Conservation (phyloP, 106 monocot genomes). For the Xerophyta viscosa region DNA sequence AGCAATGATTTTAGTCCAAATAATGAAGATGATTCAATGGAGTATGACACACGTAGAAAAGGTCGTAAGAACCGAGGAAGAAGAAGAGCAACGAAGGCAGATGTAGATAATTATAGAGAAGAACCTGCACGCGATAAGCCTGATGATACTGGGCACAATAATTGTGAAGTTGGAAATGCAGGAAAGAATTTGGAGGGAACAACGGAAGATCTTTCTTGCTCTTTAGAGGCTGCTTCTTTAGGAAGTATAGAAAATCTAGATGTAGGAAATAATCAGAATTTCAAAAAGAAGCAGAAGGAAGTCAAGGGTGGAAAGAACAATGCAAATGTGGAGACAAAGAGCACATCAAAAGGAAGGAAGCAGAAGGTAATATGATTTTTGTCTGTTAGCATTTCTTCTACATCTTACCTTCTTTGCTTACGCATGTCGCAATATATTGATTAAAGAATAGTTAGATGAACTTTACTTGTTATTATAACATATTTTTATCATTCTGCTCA, state of each 20-base stretch:
- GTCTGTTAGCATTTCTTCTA: too few relatives aligned
- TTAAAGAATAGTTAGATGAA: too few relatives aligned
- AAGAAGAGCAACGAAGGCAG: conserved; percentile 15
- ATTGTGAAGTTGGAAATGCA: conserved; percentile 9
- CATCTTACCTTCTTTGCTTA: too few relatives aligned
- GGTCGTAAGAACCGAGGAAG: conserved; percentile 20
- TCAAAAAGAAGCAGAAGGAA: conserved; percentile 32
- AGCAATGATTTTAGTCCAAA: neutral
- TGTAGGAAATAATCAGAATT: conserved; percentile 23
- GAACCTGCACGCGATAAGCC: conserved; percentile 8
- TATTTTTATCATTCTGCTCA: too few relatives aligned
- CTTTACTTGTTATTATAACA: too few relatives aligned
- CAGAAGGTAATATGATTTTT: conserved; percentile 48
- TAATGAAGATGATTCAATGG: conserved; percentile 27
- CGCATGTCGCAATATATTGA: too few relatives aligned
- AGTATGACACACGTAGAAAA: conserved; percentile 20
- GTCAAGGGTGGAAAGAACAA: conserved; percentile 22
- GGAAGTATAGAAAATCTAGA: conserved; percentile 20
- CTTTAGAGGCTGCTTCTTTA: conserved; percentile 16
- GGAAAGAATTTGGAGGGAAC: conserved; percentile 9
- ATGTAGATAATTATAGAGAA: conserved; percentile 7
- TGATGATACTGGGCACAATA: neutral
- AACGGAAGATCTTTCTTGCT: conserved; percentile 6
- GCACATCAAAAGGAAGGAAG: conserved; percentile 53
- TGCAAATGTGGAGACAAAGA: conserved; percentile 12